Evolutionary conservation across 2,329 filamentous ascomycete species (phyloP), one percentile per base, ranked within the genome.

Genomic region (Cercospora brassicicola): DNA sequence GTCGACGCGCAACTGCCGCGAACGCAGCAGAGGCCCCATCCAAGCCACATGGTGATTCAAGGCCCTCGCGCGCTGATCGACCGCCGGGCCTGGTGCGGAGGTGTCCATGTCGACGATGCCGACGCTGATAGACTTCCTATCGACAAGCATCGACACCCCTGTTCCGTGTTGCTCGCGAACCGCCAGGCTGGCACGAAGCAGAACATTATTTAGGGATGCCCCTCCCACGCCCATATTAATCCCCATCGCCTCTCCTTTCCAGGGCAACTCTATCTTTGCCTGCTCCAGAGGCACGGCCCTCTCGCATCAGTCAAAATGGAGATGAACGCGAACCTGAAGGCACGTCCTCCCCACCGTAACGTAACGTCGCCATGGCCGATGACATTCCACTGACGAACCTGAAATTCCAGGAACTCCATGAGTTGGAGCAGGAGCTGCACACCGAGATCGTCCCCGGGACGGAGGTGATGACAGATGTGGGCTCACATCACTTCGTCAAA

Each of bases 401-500:
- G 59, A 53, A 33, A 53, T 15, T 68, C 51, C 69, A 83, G 81
- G 82, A 83, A 72, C 77, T 81, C 56, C 79, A 75, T 66, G 79
- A 82, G 67, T 78, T 86, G 69, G 84, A 86, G 74, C 72, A 81
- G 64, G 84, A 87, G 79, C 82, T 88, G 67, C 79, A 84, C 65
- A 81, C 80, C 33, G 83, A 86, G 69, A 83, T 88, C 66, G 77
- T 87, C 48, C 86, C 86, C 3, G 86, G 86, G 26, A 88, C 86
- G 3, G 86, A 88, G 76, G 81, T 88, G 73, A 88, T 88, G 86
- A 78, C 82, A 8, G 85, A 90, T 81, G 83, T 89, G 42, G 87
- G 86, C 20, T 80, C 81, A 0, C 86, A 89, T 77, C 88, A 89
- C 76, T 90, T 90, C 73, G 86, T 90, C 73, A 90, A 89, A 73